Evolutionary conservation across 139 green algal genomes (phyloP).

Genomic region (Closterium sp.): DNA sequence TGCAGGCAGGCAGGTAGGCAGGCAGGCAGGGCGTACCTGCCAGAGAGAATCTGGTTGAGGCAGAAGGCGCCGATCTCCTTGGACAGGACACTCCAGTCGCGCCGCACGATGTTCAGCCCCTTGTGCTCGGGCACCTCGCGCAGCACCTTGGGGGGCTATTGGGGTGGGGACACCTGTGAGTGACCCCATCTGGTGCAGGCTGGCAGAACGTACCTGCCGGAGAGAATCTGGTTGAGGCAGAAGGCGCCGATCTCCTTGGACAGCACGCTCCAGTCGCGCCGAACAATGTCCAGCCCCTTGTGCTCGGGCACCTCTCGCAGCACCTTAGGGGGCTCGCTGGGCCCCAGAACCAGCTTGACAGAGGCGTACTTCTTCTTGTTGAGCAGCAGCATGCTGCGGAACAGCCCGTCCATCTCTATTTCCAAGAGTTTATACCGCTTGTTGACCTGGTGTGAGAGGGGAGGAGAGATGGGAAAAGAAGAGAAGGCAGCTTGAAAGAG

Average conservation of each 20-base stretch:
- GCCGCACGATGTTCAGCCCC: slow-evolving; percentile 95
- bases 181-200: too few relatives aligned
- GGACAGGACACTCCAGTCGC: slow-evolving; percentile 93
- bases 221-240: slow-evolving; percentile 81
- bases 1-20: too few relatives aligned
- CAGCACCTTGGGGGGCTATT: not conserved
- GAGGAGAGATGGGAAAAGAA: too few relatives aligned
- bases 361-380: slow-evolving; percentile 99
- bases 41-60: slow-evolving; percentile 80
- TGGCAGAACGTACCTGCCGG: slow-evolving; percentile 38
- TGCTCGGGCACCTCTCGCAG: slow-evolving; percentile 72
- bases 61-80: slow-evolving; percentile 86
- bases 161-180: not conserved
- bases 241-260: slow-evolving; percentile 87
- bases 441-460: slow-evolving; percentile 46
- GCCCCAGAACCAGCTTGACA: slow-evolving; percentile 61
- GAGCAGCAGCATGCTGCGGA: slow-evolving; percentile 93
- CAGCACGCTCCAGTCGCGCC: slow-evolving; percentile 93
- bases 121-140: slow-evolving; percentile 78
- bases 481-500: slow-evolving; percentile 50
- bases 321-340: not conserved
- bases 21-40: slow-evolving; percentile 19
- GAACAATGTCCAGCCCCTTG: slow-evolving; percentile 98
- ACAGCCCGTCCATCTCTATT: slow-evolving; percentile 96
- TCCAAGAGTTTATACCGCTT: slow-evolving; percentile 86